Conservation (phyloP, 441 rosid species). For the Corymbia calophylla region DNA sequence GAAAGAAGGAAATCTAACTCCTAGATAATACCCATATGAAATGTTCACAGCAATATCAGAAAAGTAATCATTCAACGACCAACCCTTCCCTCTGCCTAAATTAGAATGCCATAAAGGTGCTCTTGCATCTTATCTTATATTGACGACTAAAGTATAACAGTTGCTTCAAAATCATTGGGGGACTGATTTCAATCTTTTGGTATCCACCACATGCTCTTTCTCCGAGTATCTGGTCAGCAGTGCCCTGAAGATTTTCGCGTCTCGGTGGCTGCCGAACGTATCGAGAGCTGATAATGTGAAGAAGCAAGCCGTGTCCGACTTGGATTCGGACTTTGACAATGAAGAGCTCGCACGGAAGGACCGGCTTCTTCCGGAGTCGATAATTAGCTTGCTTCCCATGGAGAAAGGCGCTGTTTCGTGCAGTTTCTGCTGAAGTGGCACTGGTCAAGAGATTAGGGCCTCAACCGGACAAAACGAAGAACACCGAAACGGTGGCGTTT, state of each 20-base stretch:
- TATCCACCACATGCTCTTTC: no score
- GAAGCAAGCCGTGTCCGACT: conserved; percentile 23
- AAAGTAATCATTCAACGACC: not conserved
- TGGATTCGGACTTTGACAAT: conserved; percentile 43
- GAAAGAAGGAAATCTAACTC: not conserved
- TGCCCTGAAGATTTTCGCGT: conserved; percentile 42
- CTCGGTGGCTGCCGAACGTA: conserved; percentile 48
- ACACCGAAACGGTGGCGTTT: not conserved
- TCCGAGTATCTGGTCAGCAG: conserved; percentile 19
- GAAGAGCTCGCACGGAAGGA: conserved; percentile 40
- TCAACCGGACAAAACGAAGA: conserved; percentile 42
- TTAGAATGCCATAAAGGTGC: not conserved
- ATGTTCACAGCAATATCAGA: not conserved
- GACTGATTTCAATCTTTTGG: no score
- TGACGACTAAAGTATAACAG: not conserved
- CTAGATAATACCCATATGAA: accelerated
- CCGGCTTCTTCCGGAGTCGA: conserved; percentile 41
- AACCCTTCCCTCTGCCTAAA: not conserved
- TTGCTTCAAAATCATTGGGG: not conserved
- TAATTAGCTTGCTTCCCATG: conserved; percentile 11
- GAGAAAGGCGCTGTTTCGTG: conserved; percentile 46
- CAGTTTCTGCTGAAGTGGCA: conserved; percentile 42
- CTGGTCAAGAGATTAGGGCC: conserved; percentile 43
- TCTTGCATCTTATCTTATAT: not conserved
- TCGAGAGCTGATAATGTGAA: conserved; percentile 13